A percentile compares a stretch with the other conserved stretches of the same genome.
These are phyloP conservation scores for Boletus vinaceobasis DNA, from an alignment of 768 basidiomycete genomes.

Conservation along the genomic window DNA sequence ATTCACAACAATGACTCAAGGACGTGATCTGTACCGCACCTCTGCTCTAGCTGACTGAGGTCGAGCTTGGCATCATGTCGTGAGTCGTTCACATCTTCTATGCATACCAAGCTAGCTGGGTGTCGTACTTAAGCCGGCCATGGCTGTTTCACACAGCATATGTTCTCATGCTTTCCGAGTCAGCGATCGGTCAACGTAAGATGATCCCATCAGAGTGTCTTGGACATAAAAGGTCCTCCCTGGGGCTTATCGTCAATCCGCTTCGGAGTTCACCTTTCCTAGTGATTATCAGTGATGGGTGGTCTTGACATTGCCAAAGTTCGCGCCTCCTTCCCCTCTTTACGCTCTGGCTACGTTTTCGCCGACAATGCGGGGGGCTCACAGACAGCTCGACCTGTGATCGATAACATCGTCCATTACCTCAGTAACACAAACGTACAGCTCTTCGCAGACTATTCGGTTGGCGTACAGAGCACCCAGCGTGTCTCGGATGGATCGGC, in stretches of 20 bases:
- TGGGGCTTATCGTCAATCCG: neutral
- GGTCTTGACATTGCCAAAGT: constrained; percentile 47
- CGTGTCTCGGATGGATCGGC: constrained; percentile 49
- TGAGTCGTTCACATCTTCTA: neutral
- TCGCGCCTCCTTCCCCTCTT: constrained; percentile 60
- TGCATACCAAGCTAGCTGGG: neutral
- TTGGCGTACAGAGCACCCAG: constrained; percentile 50
- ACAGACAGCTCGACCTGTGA: constrained; percentile 52
- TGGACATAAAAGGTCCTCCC: neutral
- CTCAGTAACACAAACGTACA: constrained; percentile 71
- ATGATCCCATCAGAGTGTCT: neutral
- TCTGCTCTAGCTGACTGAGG: too few species aligned
- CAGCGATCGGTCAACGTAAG: neutral
- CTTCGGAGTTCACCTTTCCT: neutral
- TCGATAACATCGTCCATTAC: constrained; percentile 63
- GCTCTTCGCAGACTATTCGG: constrained; percentile 65
- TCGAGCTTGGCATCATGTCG: too few species aligned
- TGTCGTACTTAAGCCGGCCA: neutral
- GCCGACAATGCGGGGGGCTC: constrained; percentile 80
- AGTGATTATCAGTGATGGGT: constrained; percentile 11
- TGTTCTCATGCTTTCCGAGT: neutral
- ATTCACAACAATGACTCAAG: too few species aligned
- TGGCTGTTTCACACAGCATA: neutral
- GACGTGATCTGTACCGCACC: too few species aligned
- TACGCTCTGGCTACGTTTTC: constrained; percentile 58